Percentiles rank a stretch among this genome's conserved stretches.
These are phyloP conservation scores for Eucommia ulmoides DNA, from an alignment of 257 asterid genomes.

Conservation along the genomic window DNA sequence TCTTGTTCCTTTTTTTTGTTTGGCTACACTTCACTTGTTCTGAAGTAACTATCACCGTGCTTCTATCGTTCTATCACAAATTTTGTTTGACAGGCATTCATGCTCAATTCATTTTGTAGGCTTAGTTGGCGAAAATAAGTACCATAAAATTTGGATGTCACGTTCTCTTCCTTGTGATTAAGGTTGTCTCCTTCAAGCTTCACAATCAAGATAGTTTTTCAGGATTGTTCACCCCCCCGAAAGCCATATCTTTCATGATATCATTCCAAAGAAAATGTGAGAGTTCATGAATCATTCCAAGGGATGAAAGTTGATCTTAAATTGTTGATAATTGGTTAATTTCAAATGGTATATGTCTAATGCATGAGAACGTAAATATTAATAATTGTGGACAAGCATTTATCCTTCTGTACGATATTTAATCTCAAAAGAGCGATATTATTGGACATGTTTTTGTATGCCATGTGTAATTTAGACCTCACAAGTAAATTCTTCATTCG, in stretches of 20 bases:
- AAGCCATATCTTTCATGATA: not conserved
- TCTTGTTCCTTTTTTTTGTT: too few relatives aligned
- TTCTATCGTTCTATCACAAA: too few relatives aligned
- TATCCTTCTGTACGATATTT: too few relatives aligned
- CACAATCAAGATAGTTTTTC: constrained; percentile 10
- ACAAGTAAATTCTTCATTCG: too few relatives aligned
- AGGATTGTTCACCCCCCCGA: not conserved
- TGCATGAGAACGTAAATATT: not conserved
- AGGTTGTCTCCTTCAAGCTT: constrained; percentile 14
- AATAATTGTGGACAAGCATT: not conserved
- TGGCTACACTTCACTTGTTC: not conserved
- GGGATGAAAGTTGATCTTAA: not conserved
- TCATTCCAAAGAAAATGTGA: not conserved
- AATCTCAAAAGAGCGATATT: too few relatives aligned
- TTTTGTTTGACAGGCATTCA: not conserved
- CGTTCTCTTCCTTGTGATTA: constrained; percentile 3
- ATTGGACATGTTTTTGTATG: too few relatives aligned
- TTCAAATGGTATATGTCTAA: not conserved
- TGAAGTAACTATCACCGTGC: too few relatives aligned
- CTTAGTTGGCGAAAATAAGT: constrained; percentile 7
- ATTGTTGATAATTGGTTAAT: not conserved
- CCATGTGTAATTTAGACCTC: too few relatives aligned
- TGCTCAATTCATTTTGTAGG: not conserved
- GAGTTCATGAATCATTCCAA: not conserved
- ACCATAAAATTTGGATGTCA: not conserved